Base-by-base conservation (phyloP, 2,329 filamentous ascomycete genomes). In the Shiraia sp. region DNA sequence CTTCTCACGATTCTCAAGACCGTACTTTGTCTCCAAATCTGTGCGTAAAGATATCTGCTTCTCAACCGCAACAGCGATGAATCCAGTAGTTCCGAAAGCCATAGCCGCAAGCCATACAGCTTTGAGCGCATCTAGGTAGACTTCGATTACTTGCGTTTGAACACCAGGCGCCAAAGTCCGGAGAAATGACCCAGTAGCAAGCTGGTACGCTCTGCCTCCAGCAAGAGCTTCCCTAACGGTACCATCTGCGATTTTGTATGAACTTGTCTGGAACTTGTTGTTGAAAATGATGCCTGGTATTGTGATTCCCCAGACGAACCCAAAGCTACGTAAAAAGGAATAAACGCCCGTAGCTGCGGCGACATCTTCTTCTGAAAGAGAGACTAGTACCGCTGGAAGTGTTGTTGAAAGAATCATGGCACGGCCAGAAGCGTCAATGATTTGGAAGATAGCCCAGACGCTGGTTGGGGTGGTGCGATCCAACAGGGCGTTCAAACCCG, bases 21-120 rank as follows among this genome's bases (percentile, higher is more conserved):
- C 68, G 43, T 55, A 51, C 15, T 49, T 32, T 2, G 45, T 49
- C 6, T 45, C 36, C 10, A 43, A 19, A 10, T 48, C 29, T 19
- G 16, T 40, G 17, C 45, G 26, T 17, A 51, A 15, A 6, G 31
- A 19, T n/a, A 49, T 24, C 10, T 41, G 25, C 19, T 34, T 41
- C 25, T 49, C 42, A 2, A 38, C 19, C 14, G 35, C 30, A 3
- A 42, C 36, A 3, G 23, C 6, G 10, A 49, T 4, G 16, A 49
- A 45, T 1, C 36, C 40, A 12, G 40, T 8, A 10, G 27, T 15
- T 3, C 51, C 39, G 27, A 72, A 60, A 1, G 47, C 58, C n/a
- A 69, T 47, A 6, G 48, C 52, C 7, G 65, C 53, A 3, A 61
- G 40, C 63, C 69, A 72, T 6, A 69, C 53, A 15, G 41, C 43